Evolutionary conservation across 2,329 filamentous ascomycete species (phyloP), one percentile per base, ranked within the genome.

Genomic region (Scedosporium apiospermum): DNA sequence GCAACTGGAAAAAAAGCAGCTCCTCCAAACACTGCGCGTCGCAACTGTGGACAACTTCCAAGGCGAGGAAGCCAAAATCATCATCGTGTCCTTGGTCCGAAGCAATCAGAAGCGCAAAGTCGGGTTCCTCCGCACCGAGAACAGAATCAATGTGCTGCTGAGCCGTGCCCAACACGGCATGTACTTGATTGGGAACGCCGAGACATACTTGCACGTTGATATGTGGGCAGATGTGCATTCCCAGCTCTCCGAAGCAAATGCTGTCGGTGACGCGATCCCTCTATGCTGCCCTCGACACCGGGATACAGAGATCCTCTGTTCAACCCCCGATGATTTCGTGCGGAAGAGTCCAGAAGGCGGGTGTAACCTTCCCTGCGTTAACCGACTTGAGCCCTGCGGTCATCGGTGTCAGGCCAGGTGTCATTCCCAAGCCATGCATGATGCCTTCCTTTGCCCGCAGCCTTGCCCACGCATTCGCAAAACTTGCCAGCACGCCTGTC

Each of bases 51-150:
- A 92, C 65, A 92, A 92, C 65, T 93, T 88, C 63, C 89, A 92
- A 70, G 88, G 89, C 1, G 89, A 92, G 68, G 89, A 92, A 66
- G 86, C 83, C 41, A 84, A 91, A 1, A 87, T 93, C 16, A 85
- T 91, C 0, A 81, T 93, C 7, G 83, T 77, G 0, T 88, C 85
- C 0, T 71, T 92, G 10, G 90, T 87, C 0, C 76, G 89, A 4
- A 88, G 88, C 69, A 92, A 92, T 65, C 63, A 68, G 0, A 68
- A 69, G 0, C 81, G 83, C 0, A 84, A 91, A 1, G 89, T 91
- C 34, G 89, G 89, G 0, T 92, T 92, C 70, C 85, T 92, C 78
- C 69, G 75, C 0, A 78, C 86, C 0, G 83, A 83, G 0, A 82
- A 91, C 66, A 78, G 89, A 1, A 70, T 91, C 0, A 91, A 91